These are phyloP conservation scores for Inosperma sp. DNA, from an alignment of 768 basidiomycete species.

Conservation along the genomic window DNA sequence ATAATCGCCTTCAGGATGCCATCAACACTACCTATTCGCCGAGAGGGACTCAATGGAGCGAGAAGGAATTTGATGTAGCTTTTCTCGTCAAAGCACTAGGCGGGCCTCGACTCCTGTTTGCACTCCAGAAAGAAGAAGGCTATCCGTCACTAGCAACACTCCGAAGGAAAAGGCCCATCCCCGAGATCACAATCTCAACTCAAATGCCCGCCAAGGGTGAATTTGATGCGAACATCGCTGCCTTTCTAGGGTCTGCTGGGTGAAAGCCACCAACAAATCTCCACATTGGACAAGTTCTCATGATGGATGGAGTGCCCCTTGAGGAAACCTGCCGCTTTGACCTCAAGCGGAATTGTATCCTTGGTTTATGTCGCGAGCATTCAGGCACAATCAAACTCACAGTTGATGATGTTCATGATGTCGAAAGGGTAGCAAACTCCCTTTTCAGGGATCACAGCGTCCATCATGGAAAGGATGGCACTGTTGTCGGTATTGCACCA, in stretches of 20 bases:
- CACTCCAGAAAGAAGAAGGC: constrained; percentile 19
- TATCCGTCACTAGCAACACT: constrained; percentile 22
- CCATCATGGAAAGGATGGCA: constrained; percentile 26
- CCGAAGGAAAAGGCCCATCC: constrained; percentile 8
- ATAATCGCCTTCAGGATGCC: neutral
- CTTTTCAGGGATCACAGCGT: constrained; percentile 9
- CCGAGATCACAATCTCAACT: constrained; percentile 12
- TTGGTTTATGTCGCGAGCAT: constrained; percentile 29
- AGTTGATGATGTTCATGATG: constrained; percentile 5
- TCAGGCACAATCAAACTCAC: neutral
- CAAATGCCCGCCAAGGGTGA: constrained; percentile 13
- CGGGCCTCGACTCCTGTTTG: constrained; percentile 24
- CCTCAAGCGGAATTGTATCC: constrained; percentile 6
- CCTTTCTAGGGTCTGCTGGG: constrained; percentile 13
- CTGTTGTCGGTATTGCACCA: constrained; percentile 25
- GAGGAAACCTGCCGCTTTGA: constrained; percentile 21
- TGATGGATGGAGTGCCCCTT: constrained; percentile 26
- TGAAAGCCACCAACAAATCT: constrained; percentile 5
- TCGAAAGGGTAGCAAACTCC: constrained; percentile 11
- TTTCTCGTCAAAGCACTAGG: constrained; percentile 25
- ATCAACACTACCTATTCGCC: neutral
- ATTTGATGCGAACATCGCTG: constrained; percentile 13
- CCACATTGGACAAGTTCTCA: constrained; percentile 16
- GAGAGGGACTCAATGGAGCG: neutral
- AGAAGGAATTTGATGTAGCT: constrained; percentile 19